Evolutionary conservation across 2,329 filamentous ascomycete genomes (phyloP).

Genomic region (Neurospora sp.): DNA sequence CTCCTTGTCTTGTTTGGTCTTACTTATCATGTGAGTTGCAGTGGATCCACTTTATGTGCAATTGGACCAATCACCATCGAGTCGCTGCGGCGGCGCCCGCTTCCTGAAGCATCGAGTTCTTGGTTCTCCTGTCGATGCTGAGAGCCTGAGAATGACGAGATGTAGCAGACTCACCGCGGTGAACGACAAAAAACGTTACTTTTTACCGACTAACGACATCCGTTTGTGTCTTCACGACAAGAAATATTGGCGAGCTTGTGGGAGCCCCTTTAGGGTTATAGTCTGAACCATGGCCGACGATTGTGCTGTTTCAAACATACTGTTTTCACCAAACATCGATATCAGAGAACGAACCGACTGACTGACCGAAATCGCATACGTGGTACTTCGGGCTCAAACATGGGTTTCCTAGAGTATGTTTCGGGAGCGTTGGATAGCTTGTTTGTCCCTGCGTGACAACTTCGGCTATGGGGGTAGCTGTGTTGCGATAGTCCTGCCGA

Average conservation of each 20-base stretch:
- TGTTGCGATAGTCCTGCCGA: neutral
- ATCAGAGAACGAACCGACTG: neutral
- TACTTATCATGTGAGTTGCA: conserved; percentile 6
- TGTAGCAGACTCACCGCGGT: neutral
- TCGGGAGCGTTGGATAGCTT: neutral
- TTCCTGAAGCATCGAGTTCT: neutral
- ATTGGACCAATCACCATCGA: neutral
- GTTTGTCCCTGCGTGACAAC: neutral
- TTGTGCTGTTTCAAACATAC: neutral
- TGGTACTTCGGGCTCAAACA: neutral
- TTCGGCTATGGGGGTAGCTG: neutral
- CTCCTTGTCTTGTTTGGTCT: neutral
- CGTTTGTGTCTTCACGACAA: neutral
- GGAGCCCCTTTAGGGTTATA: neutral
- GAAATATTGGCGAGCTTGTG: neutral
- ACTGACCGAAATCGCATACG: neutral
- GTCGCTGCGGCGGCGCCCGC: neutral
- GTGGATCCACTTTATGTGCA: neutral
- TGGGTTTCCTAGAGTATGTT: neutral
- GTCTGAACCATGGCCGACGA: neutral
- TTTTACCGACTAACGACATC: neutral
- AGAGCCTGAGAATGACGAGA: neutral
- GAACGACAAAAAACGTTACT: neutral
- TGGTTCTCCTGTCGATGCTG: neutral
- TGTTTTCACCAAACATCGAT: neutral